A percentile compares a stretch with the other conserved stretches of the same genome.
Conservation (phyloP, 164 flowering plant species). For the Tetracentron sinense region DNA sequence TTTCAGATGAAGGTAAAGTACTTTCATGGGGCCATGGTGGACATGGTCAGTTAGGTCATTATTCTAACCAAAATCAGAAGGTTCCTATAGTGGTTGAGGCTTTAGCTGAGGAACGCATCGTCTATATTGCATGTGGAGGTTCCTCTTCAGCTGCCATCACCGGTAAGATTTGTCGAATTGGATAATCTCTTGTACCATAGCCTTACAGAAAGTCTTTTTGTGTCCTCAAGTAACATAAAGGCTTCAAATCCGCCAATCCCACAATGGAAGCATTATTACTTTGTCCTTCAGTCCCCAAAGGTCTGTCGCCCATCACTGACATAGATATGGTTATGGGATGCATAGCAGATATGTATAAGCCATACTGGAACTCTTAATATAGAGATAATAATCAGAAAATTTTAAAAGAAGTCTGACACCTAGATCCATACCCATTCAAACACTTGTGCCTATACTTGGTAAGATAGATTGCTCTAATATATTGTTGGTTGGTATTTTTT, state of each 20-base stretch:
- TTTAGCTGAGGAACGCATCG: slow-evolving; percentile 44
- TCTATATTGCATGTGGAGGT: slow-evolving; percentile 76
- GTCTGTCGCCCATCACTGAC: no score
- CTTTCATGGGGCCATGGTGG: slow-evolving; percentile 97
- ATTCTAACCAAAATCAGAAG: slow-evolving; percentile 57
- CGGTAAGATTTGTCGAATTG: slow-evolving; percentile 33
- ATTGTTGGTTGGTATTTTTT: neutral
- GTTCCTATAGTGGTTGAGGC: slow-evolving; percentile 64
- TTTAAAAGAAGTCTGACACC: neutral
- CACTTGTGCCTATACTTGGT: neutral
- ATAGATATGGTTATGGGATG: no score
- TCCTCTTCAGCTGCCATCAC: slow-evolving; percentile 88
- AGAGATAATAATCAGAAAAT: no score
- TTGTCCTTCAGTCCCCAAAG: neutral
- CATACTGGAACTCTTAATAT: no score
- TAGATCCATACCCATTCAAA: neutral
- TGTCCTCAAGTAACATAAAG: neutral
- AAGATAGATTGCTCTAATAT: neutral
- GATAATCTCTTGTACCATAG: neutral
- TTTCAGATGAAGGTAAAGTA: slow-evolving; percentile 74
- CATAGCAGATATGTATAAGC: no score
- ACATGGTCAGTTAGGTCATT: slow-evolving; percentile 87
- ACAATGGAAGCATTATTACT: neutral
- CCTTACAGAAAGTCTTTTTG: neutral
- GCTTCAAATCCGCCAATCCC: neutral